phyloP scores from a whole-genome alignment of 2,329 filamentous ascomycete genomes.

The Aspergillus sp. region DNA sequence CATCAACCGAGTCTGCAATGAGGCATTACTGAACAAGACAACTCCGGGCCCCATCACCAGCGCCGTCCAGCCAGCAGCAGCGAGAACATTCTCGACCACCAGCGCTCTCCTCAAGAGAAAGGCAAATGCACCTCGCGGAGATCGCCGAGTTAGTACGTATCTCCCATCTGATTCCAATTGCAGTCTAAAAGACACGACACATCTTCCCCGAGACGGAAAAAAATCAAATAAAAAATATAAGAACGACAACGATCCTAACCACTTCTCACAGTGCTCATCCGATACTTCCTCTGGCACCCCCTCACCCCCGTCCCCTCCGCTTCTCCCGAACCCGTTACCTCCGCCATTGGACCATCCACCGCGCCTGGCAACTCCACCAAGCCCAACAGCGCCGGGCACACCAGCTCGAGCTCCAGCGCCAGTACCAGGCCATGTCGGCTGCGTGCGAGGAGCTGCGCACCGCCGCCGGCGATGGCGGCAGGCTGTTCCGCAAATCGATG shows the following conservation, averaged over 20 bases:
- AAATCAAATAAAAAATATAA: slow-evolving; percentile 12
- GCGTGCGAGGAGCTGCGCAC: slow-evolving; percentile 79
- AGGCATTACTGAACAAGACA: slow-evolving; percentile 11
- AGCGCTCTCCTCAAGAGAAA: slow-evolving; percentile 36
- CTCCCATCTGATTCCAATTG: not conserved
- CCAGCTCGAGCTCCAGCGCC: slow-evolving; percentile 68
- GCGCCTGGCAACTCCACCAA: slow-evolving; percentile 81
- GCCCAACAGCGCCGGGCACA: slow-evolving; percentile 61
- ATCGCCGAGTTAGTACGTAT: slow-evolving; percentile 39
- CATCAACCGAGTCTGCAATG: slow-evolving; percentile 16
- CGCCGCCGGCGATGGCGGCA: slow-evolving; percentile 45
- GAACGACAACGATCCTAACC: not conserved
- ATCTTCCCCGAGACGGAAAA: not conserved
- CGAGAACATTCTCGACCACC: slow-evolving; percentile 36
- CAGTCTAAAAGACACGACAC: too few relatives aligned
- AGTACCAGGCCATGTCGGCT: slow-evolving; percentile 74
- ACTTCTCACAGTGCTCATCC: slow-evolving; percentile 53
- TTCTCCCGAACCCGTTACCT: slow-evolving; percentile 84
- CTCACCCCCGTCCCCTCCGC: slow-evolving; percentile 71
- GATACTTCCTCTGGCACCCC: slow-evolving; percentile 67
- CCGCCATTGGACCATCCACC: slow-evolving; percentile 98
- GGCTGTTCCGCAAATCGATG: slow-evolving; percentile 82
- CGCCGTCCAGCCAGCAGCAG: slow-evolving; percentile 15
- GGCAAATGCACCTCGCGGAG: slow-evolving; percentile 11
- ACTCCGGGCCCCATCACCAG: slow-evolving; percentile 17